Percentiles rank a stretch among this genome's conserved stretches.
Conservation (phyloP, 257 asterid species). For the Echites panduratus region DNA sequence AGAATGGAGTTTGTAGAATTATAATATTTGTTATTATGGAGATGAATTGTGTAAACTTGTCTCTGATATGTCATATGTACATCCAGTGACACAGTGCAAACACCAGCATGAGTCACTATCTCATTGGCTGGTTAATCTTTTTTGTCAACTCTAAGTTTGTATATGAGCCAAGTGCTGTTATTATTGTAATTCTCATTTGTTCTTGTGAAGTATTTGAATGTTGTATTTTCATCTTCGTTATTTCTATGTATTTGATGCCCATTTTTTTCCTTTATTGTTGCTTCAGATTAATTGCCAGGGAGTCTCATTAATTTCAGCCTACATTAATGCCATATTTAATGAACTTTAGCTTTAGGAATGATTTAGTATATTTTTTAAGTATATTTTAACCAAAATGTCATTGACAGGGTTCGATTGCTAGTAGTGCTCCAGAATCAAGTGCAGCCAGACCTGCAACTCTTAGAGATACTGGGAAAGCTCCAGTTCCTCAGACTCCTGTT, state of each 20-base stretch:
- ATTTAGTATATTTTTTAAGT: slow-evolving; percentile 3
- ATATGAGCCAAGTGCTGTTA: not conserved
- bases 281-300: not conserved
- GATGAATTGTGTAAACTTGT: not conserved
- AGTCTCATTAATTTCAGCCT: not conserved
- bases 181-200: not conserved
- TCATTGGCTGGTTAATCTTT: not conserved
- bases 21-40: not conserved
- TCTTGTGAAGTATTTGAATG: not conserved
- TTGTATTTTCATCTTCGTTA: not conserved
- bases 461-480: slow-evolving; percentile 84
- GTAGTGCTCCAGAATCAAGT: slow-evolving; percentile 51
- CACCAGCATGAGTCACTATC: not conserved
- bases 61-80: not conserved
- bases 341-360: not conserved
- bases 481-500: slow-evolving; percentile 50
- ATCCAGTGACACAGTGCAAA: not conserved
- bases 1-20: too few species aligned
- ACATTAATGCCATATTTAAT: not conserved
- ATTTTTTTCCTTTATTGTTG: not conserved
- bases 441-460: slow-evolving; percentile 41
- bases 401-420: slow-evolving; percentile 50
- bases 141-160: too few species aligned
- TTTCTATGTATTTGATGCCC: not conserved
- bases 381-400: slow-evolving; percentile 8